phyloP scores from a whole-genome alignment of 805 yeast species.

The Kluyveromyces starmeri region DNA sequence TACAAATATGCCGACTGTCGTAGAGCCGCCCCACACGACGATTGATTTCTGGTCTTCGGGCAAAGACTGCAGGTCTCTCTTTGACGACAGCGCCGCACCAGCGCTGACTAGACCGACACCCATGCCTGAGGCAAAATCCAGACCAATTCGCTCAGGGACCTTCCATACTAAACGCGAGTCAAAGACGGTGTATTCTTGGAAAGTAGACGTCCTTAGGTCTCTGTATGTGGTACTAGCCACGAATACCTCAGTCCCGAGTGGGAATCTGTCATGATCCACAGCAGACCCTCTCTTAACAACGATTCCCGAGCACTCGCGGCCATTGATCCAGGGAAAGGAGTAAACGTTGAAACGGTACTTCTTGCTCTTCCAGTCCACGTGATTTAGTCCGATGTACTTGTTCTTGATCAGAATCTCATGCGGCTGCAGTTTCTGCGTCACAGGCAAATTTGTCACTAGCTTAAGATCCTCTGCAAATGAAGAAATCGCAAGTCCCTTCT shows the following conservation, averaged over 20 bases:
- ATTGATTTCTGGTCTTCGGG: conserved; percentile 15
- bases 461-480: conserved; percentile 11
- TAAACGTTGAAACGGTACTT: conserved; percentile 38
- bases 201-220: conserved; percentile 38
- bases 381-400: conserved; percentile 36
- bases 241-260: conserved; percentile 33
- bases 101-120: conserved; percentile 44
- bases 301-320: conserved; percentile 38
- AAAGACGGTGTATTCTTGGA: conserved; percentile 37
- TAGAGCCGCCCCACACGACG: conserved; percentile 42
- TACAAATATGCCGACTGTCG: conserved; percentile 38
- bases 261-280: conserved; percentile 22
- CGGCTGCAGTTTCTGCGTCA: conserved; percentile 16
- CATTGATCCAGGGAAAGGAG: conserved; percentile 43
- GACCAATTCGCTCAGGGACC: conserved; percentile 26
- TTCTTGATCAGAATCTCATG: conserved; percentile 27
- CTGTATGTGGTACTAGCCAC: conserved; percentile 40
- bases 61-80: conserved; percentile 3
- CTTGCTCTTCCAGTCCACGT: conserved; percentile 43
- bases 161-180: conserved; percentile 40
- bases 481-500: conserved; percentile 10
- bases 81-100: conserved; percentile 26
- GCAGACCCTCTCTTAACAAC: conserved; percentile 30
- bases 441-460: conserved; percentile 5
- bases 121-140: conserved; percentile 36